These are phyloP conservation scores for Spencermartinsiella europaea DNA, from an alignment of 805 yeast species.

Conservation along the genomic window DNA sequence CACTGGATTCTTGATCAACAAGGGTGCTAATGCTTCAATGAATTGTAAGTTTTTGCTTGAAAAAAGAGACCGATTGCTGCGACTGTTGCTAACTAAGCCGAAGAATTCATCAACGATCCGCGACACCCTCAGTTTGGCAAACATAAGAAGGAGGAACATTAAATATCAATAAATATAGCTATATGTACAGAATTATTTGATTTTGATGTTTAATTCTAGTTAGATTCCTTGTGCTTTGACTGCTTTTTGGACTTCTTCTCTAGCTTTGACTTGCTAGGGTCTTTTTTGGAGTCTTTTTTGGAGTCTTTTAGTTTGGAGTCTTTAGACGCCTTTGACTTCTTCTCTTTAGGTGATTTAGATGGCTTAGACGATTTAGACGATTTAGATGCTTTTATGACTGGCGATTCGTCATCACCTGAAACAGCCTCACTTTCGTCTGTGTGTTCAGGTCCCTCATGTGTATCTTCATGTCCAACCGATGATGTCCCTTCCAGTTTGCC, in stretches of 20 bases:
- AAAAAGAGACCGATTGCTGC: neutral
- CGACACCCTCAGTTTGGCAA: slow-evolving; percentile 83
- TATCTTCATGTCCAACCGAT: no score
- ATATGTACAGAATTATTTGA: slow-evolving; percentile 4
- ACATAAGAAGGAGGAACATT: slow-evolving; percentile 42
- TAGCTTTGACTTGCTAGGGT: no score
- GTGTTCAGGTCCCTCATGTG: no score
- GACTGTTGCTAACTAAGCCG: slow-evolving; percentile 23
- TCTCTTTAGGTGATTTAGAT: no score
- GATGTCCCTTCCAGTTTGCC: neutral
- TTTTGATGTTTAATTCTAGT: slow-evolving; percentile 6
- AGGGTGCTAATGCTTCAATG: slow-evolving; percentile 63
- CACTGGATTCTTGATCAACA: slow-evolving; percentile 65
- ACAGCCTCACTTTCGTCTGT: no score
- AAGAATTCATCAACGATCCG: slow-evolving; percentile 88
- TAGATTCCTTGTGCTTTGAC: slow-evolving; percentile 17
- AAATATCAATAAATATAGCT: slow-evolving; percentile 11
- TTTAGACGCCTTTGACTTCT: slow-evolving; percentile 4
- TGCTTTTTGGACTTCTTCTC: slow-evolving; percentile 13
- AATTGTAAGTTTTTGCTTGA: slow-evolving; percentile 32
- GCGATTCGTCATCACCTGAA: no score
- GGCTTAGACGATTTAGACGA: no score
- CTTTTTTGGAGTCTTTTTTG: slow-evolving; percentile 10
- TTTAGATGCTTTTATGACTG: no score
- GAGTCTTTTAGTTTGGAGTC: slow-evolving; percentile 10